Base-by-base conservation (phyloP, 345 rosid species). In the Brassica rapa region DNA sequence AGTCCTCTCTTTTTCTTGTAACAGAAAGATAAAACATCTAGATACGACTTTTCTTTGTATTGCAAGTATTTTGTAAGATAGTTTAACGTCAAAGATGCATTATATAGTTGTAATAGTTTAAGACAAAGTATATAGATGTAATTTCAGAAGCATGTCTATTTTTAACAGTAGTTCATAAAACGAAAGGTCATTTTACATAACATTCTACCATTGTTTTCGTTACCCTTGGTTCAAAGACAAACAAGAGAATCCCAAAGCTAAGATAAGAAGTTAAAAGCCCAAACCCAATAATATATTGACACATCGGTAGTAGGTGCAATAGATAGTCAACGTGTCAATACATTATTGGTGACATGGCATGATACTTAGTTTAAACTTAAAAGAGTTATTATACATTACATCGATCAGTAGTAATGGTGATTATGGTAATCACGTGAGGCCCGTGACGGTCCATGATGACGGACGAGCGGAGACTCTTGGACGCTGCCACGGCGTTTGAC, bases 281-380 rank as follows among this genome's bases (percentile, higher is more conserved):
- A 71, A 56, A 65, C 80, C 83, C 83, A 80, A 80, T 80, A 80
- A 80, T 71, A 16, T 71, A 25, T 70, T 75, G 83, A 80, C 83
- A 75, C 77, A 72, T 75, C 21, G 21, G 14, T 74, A 71, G 27
- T 65, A 70, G 29, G 16, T 41, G 10, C 11, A 53, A 10, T 0
- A 8, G 76, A 80, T 75, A 75, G 83, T 63, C 64, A 75, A 75
- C 80, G 80, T 81, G 83, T 81, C 80, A 75, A 75, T 81, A 75
- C 14, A 71, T 75, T 81, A 81, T 81, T 81, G 80, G 69, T 66
- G 33, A 32, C 80, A 75, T 80, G 77, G 69, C 80, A 75, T 66
- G 2, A 70, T 69, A 29, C 35, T 2, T 43, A 70, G 62, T 75
- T 69, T 75, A 46, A 14, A 46, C 16, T 46, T 46, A 53, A 80